Evolutionary conservation across 2,329 filamentous ascomycete genomes (phyloP), one percentile per base, ranked within the genome.

Genomic region (Fusarium pseudonygamai): DNA sequence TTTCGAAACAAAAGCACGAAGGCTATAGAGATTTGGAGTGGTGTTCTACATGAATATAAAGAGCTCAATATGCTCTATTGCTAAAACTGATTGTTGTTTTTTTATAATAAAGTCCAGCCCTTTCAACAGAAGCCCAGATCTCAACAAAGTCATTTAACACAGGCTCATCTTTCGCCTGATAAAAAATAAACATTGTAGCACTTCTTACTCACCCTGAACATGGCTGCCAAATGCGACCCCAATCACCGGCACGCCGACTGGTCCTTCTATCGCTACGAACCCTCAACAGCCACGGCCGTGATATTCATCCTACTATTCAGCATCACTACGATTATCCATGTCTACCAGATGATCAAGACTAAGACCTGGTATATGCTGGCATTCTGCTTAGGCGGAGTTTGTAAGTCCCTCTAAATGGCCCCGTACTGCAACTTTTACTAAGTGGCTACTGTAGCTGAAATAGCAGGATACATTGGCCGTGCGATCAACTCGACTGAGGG

Each of bases 21-120:
- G 13, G 20, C 8, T 40, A 14, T 8, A 22, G 4, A 4, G 7
- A 22, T 40, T 40, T 9, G 12, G 1, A 40, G 13, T 6, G 20
- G 12, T 22, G 1, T 22, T 14, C 22, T 9, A 13, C 8, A 40
- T 40, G 20, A 5, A 8, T 40, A 40, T 14, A 40, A 22, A 13
- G 20, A 4, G 7, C 37, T 40, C 12, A 6, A 22, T 7, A 22
- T 40, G 37, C 20, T 40, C 20, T 20, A 4, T 22, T 6, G 9
- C 36, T 37, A 5, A 2, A 11, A 18, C 16, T 37, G 36, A 9
- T 0, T 18, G 9, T 37, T 37, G 36, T 18, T 37, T 4, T 36
- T 2, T 6, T 5, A 18, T 7, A 37, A 4, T 10, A 1, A 18
- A 37, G 36, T 37, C 16, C 36, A 1, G 3, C 16, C 36, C 34